These are phyloP conservation scores for Plasmodium falciparum DNA, from an alignment of 169 alveolate genomes.

Conservation along the genomic window DNA sequence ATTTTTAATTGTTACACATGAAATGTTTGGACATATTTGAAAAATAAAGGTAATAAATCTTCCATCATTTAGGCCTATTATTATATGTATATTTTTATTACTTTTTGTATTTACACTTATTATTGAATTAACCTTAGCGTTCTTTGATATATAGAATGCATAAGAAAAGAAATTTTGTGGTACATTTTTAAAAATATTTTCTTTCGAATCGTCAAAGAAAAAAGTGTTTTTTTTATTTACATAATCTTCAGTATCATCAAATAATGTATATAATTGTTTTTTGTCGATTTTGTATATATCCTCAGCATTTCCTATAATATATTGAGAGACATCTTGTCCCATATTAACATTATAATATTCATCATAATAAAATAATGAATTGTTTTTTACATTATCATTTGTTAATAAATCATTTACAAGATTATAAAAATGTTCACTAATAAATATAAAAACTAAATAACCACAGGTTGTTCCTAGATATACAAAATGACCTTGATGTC, in stretches of 20 bases:
- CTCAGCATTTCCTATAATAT: slow-evolving; percentile 49
- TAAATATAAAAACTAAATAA: slow-evolving; percentile 45
- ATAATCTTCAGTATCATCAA: slow-evolving; percentile 17
- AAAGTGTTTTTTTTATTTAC: slow-evolving; percentile 2
- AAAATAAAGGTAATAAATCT: slow-evolving; percentile 23
- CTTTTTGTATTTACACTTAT: slow-evolving; percentile 43
- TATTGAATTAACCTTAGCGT: slow-evolving; percentile 49
- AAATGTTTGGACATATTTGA: slow-evolving; percentile 19
- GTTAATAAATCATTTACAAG: slow-evolving; percentile 30
- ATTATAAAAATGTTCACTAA: slow-evolving; percentile 36
- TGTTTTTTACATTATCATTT: slow-evolving; percentile 28
- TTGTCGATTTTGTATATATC: slow-evolving; percentile 53
- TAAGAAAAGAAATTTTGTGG: slow-evolving; percentile 54
- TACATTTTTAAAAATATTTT: slow-evolving; percentile 45
- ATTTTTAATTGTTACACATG: slow-evolving; percentile 4
- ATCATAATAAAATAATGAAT: slow-evolving; percentile 46
- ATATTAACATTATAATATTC: background rate
- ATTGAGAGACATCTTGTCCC: background rate
- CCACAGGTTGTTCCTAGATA: slow-evolving; percentile 72
- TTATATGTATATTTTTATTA: slow-evolving; percentile 30
- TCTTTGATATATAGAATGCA: slow-evolving; percentile 56
- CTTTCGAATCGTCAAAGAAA: slow-evolving; percentile 14
- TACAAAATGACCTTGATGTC: slow-evolving; percentile 41
- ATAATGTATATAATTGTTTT: slow-evolving; percentile 38
- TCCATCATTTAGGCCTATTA: slow-evolving; percentile 58